Percentiles rank a stretch among this genome's conserved stretches.
phyloP scores from a whole-genome alignment of 2,329 filamentous ascomycete genomes.

The Trichoderma sp. region DNA sequence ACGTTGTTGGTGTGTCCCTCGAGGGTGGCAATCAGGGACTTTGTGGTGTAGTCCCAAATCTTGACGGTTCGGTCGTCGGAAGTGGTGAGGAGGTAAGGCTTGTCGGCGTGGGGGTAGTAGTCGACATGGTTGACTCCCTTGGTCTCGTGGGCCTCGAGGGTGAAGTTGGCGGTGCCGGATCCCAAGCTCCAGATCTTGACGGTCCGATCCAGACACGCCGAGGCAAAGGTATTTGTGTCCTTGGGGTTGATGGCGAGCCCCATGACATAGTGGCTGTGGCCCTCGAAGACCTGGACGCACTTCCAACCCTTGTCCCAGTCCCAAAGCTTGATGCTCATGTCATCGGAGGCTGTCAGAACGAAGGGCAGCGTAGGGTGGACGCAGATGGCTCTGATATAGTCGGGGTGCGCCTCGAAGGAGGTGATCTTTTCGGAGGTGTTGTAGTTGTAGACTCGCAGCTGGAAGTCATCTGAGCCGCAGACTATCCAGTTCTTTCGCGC shows the following conservation, averaged over 20 bases:
- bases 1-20: slow-evolving; percentile 98
- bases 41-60: slow-evolving; percentile 99
- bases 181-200: slow-evolving; percentile 98
- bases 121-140: slow-evolving; percentile 99
- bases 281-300: slow-evolving; percentile 94
- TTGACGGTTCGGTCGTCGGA: slow-evolving; percentile 97
- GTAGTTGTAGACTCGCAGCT: slow-evolving; percentile 92
- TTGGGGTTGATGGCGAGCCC: slow-evolving; percentile 96
- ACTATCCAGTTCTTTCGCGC: slow-evolving; percentile 99
- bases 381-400: slow-evolving; percentile 96
- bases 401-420: slow-evolving; percentile 94
- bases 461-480: slow-evolving; percentile 92
- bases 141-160: slow-evolving; percentile 92
- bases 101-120: slow-evolving; percentile 75
- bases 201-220: slow-evolving; percentile 91
- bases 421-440: slow-evolving; percentile 99
- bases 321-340: slow-evolving; percentile 98
- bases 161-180: slow-evolving; percentile 92
- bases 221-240: slow-evolving; percentile 88
- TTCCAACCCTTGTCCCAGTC: slow-evolving; percentile 99
- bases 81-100: slow-evolving; percentile 89
- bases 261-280: slow-evolving; percentile 97
- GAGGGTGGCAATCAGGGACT: slow-evolving; percentile 92
- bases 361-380: slow-evolving; percentile 96
- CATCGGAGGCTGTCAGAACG: slow-evolving; percentile 93